phyloP scores from a whole-genome alignment of 768 basidiomycete genomes.

The Cyclocybe aegerita region DNA sequence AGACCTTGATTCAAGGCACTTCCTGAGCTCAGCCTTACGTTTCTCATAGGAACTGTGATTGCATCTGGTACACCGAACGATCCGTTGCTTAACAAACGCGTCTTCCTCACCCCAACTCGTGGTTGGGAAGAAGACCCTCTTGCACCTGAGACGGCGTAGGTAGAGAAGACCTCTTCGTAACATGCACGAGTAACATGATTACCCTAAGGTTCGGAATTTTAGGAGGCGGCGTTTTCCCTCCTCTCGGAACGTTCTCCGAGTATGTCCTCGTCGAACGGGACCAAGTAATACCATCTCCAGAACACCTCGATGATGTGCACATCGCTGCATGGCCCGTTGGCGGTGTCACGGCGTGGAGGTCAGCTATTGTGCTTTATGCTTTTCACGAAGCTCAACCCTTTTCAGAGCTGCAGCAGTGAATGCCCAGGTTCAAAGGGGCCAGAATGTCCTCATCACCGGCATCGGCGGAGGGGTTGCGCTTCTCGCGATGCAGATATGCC shows the following conservation, averaged over 20 bases:
- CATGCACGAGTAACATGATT: constrained; percentile 1
- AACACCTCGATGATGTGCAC: constrained; percentile 66
- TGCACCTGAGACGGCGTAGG: constrained; percentile 65
- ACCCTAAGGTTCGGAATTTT: constrained; percentile 58
- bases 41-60: constrained; percentile 55
- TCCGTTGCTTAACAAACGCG: constrained; percentile 57
- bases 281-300: constrained; percentile 63
- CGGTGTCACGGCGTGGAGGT: constrained; percentile 87
- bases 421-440: constrained; percentile 57
- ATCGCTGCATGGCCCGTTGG: constrained; percentile 77
- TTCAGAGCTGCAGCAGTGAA: constrained; percentile 65
- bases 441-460: constrained; percentile 80
- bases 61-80: constrained; percentile 55
- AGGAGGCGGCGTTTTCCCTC: constrained; percentile 54
- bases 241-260: constrained; percentile 73
- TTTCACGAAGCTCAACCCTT: background rate
- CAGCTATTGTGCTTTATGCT: constrained; percentile 11
- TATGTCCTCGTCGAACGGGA: constrained; percentile 73
- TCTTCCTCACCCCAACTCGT: constrained; percentile 73
- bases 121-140: constrained; percentile 72
- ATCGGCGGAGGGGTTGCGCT: constrained; percentile 86
- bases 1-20: background rate
- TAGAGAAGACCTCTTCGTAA: background rate
- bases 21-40: background rate
- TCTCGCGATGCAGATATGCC: constrained; percentile 68